These are phyloP conservation scores for Alternaria ventricosa DNA, from an alignment of 2,329 filamentous ascomycete genomes.

Conservation along the genomic window DNA sequence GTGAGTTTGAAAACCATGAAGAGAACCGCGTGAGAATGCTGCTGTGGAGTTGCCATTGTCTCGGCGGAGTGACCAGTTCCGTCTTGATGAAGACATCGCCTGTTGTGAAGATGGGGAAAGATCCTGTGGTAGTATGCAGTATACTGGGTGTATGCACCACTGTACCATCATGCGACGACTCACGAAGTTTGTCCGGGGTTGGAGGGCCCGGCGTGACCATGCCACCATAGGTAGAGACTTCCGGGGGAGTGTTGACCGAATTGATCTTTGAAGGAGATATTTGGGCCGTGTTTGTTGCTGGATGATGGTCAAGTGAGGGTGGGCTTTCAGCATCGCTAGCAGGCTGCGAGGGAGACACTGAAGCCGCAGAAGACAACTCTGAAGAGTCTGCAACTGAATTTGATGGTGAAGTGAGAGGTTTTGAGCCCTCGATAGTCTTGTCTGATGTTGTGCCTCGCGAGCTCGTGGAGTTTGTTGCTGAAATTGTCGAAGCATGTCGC, in stretches of 20 bases:
- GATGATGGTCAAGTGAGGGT: background rate
- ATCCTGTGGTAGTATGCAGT: background rate
- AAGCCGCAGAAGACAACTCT: background rate
- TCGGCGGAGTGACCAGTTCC: background rate
- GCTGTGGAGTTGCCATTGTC: conserved; percentile 23
- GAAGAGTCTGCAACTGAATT: background rate
- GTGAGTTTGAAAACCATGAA: conserved; percentile 16
- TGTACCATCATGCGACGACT: background rate
- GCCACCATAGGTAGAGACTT: background rate
- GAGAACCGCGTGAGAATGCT: conserved; percentile 15
- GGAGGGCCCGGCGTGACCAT: background rate
- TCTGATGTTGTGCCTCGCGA: background rate
- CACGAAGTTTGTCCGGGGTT: background rate
- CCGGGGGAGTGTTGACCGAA: background rate
- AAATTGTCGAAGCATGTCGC: background rate
- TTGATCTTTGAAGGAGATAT: background rate
- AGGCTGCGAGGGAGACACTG: background rate
- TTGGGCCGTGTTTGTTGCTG: background rate
- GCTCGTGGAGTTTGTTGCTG: background rate
- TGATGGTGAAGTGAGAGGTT: background rate
- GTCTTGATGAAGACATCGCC: conserved; percentile 10
- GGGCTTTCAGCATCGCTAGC: background rate
- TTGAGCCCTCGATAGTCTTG: background rate
- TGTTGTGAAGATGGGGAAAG: conserved; percentile 3
- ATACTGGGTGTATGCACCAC: background rate